phyloP scores from a whole-genome alignment of 2,329 filamentous ascomycete species.

The Periconia macrospinosa region DNA sequence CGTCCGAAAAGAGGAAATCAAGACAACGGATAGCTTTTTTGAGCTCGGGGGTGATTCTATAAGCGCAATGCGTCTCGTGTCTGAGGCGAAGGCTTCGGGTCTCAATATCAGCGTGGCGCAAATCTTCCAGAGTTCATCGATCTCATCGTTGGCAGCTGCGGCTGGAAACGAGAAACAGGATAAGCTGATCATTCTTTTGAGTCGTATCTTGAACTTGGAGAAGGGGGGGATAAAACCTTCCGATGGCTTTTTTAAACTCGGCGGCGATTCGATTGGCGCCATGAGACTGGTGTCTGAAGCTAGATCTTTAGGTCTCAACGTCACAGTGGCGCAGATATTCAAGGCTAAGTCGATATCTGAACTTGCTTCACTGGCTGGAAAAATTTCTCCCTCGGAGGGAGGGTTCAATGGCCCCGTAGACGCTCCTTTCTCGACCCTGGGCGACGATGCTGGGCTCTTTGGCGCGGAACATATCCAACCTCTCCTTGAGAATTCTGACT shows the following conservation, averaged over 20 bases:
- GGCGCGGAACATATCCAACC: slow-evolving; percentile 54
- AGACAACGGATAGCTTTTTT: slow-evolving; percentile 47
- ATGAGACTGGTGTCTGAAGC: slow-evolving; percentile 49
- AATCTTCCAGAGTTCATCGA: slow-evolving; percentile 47
- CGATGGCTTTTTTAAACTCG: slow-evolving; percentile 51
- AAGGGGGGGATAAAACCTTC: slow-evolving; percentile 38
- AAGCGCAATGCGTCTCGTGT: slow-evolving; percentile 49
- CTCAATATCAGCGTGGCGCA: slow-evolving; percentile 46
- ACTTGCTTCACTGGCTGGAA: slow-evolving; percentile 24
- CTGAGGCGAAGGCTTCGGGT: slow-evolving; percentile 39
- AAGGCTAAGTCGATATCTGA: slow-evolving; percentile 44
- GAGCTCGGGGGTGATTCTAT: slow-evolving; percentile 52
- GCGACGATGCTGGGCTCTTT: slow-evolving; percentile 47
- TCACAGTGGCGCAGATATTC: slow-evolving; percentile 52
- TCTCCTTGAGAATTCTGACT: slow-evolving; percentile 54
- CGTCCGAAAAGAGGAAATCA: slow-evolving; percentile 38
- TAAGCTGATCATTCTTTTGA: slow-evolving; percentile 29
- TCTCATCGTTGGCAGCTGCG: slow-evolving; percentile 57
- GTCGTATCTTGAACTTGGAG: slow-evolving; percentile 32
- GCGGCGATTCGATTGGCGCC: slow-evolving; percentile 51
- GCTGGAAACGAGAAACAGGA: slow-evolving; percentile 41
- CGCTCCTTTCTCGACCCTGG: slow-evolving; percentile 57
- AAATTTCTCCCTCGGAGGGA: slow-evolving; percentile 1
- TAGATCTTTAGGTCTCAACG: slow-evolving; percentile 37
- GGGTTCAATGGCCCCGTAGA: slow-evolving; percentile 23